These are phyloP conservation scores for Nasturtium officinale DNA, from an alignment of 345 rosid genomes.

Conservation along the genomic window DNA sequence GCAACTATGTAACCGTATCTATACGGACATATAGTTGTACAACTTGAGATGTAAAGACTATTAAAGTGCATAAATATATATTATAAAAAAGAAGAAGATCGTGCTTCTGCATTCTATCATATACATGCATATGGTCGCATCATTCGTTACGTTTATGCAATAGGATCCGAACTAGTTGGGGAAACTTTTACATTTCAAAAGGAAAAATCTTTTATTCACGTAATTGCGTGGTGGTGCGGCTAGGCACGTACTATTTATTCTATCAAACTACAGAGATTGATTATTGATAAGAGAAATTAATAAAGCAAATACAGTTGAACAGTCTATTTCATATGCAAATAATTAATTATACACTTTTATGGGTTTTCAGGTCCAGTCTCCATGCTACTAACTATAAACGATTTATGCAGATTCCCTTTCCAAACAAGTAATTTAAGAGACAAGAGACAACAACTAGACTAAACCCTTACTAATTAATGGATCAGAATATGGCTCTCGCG, in stretches of 20 bases:
- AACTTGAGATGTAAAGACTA: constrained; percentile 3
- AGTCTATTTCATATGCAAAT: not conserved
- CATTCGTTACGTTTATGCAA: not conserved
- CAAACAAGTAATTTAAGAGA: not conserved
- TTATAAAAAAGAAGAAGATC: not conserved
- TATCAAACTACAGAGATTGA: not conserved
- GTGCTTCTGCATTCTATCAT: not conserved
- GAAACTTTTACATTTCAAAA: not conserved
- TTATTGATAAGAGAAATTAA: not conserved
- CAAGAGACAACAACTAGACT: not conserved
- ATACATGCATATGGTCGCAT: not conserved
- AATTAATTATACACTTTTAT: not conserved
- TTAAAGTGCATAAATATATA: not conserved
- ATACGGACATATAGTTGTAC: not conserved
- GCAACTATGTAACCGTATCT: not conserved
- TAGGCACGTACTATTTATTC: not conserved
- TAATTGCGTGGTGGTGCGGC: not conserved
- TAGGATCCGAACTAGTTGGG: not conserved
- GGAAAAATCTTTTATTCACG: not conserved
- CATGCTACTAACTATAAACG: not conserved
- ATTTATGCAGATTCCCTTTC: not conserved
- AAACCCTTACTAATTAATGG: not conserved
- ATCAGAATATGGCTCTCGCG: not conserved
- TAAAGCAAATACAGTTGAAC: not conserved
- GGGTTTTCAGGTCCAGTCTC: not conserved